Conservation (phyloP, 1,139 yeast species). For the Torulaspora globosa region DNA sequence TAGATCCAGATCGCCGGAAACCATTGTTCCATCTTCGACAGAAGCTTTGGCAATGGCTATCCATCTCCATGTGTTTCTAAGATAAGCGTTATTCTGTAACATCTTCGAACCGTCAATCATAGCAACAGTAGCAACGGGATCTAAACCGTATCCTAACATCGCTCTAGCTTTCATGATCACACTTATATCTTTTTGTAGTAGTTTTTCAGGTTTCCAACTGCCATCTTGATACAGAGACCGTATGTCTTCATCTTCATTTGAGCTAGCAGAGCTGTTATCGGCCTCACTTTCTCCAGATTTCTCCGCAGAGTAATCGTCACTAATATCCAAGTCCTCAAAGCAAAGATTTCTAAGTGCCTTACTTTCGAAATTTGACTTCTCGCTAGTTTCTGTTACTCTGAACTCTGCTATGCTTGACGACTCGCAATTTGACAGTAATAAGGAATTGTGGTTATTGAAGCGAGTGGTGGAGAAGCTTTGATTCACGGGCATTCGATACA, state of each 20-base stretch:
- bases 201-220: conserved; percentile 35
- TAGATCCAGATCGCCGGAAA: conserved; percentile 62
- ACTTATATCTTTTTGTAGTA: conserved; percentile 60
- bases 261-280: conserved; percentile 34
- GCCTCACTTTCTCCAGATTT: conserved; percentile 17
- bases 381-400: conserved; percentile 38
- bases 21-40: conserved; percentile 65
- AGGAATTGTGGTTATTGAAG: conserved; percentile 69
- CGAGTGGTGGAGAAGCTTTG: conserved; percentile 62
- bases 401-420: conserved; percentile 34
- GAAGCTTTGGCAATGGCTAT: conserved; percentile 65
- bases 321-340: conserved; percentile 34
- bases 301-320: conserved; percentile 27
- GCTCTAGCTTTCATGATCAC: conserved; percentile 68
- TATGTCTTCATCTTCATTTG: conserved; percentile 29
- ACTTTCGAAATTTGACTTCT: conserved; percentile 33
- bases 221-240: conserved; percentile 23
- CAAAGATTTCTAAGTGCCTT: conserved; percentile 28
- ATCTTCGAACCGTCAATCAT: conserved; percentile 52
- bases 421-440: conserved; percentile 62
- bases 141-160: conserved; percentile 64
- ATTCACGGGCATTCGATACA: conserved; percentile 70
- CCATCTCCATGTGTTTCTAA: conserved; percentile 90
- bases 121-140: conserved; percentile 59
- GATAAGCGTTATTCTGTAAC: conserved; percentile 54